Evolutionary conservation across 768 basidiomycete genomes (phyloP), one percentile per base, ranked within the genome.

Genomic region (Tylopilus balloui): DNA sequence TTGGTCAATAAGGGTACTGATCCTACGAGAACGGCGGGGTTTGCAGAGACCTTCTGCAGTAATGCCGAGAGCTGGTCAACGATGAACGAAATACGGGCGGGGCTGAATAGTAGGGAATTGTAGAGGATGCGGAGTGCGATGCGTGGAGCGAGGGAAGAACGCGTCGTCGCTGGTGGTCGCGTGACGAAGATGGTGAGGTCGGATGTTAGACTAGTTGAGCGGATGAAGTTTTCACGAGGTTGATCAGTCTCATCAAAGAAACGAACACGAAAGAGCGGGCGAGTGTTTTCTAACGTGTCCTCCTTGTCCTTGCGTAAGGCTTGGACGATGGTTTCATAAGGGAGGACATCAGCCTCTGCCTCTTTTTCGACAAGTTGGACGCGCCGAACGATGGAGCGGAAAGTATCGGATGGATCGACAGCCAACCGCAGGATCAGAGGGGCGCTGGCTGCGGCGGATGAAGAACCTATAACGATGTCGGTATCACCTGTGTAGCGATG

Each of bases 401-500:
- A 97, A 1, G 90, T 83, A 72, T 94, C 91, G 17, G 78, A 75
- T 0, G 92, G 88, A 54, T 93, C 88, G 38, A 96, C 72, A 10
- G 85, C 78, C 43, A 97, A 69, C 19, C 92, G 81, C 24, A 99
- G 78, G 32, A 99, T 77, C 32, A 99, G 76, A 9, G 93, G 92
- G 51, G 88, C 82, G 21, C 79, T 78, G 6, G 81, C 79, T 6
- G 78, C 72, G 2, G 88, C 81, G 21, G 90, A 86, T 14, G 92
- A 93, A 4, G 89, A 90, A 29, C 88, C 92, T 60, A 99, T 86
- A 50, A 96, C 78, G 53, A 99, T 76, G 59, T 96, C 92, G 23
- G 84, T 93, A 65, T 99, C 96, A 34, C 90, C 94, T 0, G 96
- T 97, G 71, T 92, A 96, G 35, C 95, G 78, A 71, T 97, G 92